Evolutionary conservation across 2,329 filamentous ascomycete genomes (phyloP).

Genomic region (Ascochyta lentis): DNA sequence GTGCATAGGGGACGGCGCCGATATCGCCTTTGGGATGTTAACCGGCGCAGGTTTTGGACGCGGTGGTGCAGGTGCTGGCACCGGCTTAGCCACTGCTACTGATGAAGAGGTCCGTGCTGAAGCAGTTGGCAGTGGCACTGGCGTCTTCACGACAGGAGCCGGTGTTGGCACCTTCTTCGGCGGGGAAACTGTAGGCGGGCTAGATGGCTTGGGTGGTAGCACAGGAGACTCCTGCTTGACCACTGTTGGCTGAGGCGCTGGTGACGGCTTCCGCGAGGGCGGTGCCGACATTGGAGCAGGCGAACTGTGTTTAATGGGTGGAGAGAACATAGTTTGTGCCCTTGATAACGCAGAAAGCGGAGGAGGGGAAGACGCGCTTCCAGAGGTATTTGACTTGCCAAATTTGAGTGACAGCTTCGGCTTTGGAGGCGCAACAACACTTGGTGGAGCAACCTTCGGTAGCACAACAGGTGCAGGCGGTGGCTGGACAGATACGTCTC

Average conservation of each 20-base stretch:
- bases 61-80: slow-evolving; percentile 14
- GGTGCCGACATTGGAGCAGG: slow-evolving; percentile 24
- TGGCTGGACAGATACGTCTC: not conserved
- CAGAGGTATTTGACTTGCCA: slow-evolving; percentile 16
- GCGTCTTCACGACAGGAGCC: slow-evolving; percentile 21
- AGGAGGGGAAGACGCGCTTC: slow-evolving; percentile 24
- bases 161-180: slow-evolving; percentile 26
- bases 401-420: slow-evolving; percentile 36
- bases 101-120: slow-evolving; percentile 9
- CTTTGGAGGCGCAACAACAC: slow-evolving; percentile 10
- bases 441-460: not conserved
- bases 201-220: slow-evolving; percentile 27
- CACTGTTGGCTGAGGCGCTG: slow-evolving; percentile 17
- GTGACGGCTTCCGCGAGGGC: slow-evolving; percentile 24
- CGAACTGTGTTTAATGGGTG: slow-evolving; percentile 25
- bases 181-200: slow-evolving; percentile 14
- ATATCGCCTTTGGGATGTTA: slow-evolving; percentile 24
- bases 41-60: slow-evolving; percentile 21
- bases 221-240: slow-evolving; percentile 24
- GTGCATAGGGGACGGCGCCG: slow-evolving; percentile 31
- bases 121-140: slow-evolving; percentile 13
- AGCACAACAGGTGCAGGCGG: slow-evolving; percentile 2
- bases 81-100: slow-evolving; percentile 14
- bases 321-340: slow-evolving; percentile 26
- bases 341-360: slow-evolving; percentile 10